Evolutionary conservation across 208 protist species (phyloP), one percentile per base, ranked within the genome.

Genomic region (Acanthamoeba castellanii): DNA sequence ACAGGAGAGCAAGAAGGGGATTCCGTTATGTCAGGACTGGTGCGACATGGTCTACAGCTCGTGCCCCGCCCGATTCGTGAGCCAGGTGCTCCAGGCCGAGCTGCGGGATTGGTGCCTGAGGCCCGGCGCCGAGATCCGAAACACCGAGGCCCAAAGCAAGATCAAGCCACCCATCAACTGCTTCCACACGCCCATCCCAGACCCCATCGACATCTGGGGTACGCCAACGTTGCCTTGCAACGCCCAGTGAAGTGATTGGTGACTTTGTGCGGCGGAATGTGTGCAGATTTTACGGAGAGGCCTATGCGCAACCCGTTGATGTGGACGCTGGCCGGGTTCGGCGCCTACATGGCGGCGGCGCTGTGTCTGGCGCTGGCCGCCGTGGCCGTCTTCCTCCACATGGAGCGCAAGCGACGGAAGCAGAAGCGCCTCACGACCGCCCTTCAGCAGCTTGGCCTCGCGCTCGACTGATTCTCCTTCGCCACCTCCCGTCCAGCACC

Each of bases 121-220:
- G 6, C 37, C 37, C 0, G 72, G 72, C 8, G 6, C 11, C 13
- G 72, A 81, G 72, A 81, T 45, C 30, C 1, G 30, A 1, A 7
- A 81, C 37, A 1, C 37, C 34, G 50, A 3, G 72, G 34, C 30
- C 16, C 0, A 27, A 7, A 81, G n/a, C 34, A 37, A 81, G 30
- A 68, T n/a, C 61, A 68, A 68, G 61, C 72, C 72, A 30, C 72
- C 72, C 72, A 81, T 7, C 72, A 81, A 81, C 72, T 81, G 72
- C 32, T 81, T 14, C 18, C 72, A 20, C 72, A 81, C 72, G 34
- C 72, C 72, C 34, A 81, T 81, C 72, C 72, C 72, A 13, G 72
- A 81, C 72, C 72, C 72, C 14, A 22, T 81, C 72, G 72, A 81
- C 72, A 37, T 81, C 32, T 81, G 72, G 72, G 72, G 72, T 81